phyloP scores from a whole-genome alignment of 495 filamentous ascomycete species.

The Penicillium odoratum region DNA sequence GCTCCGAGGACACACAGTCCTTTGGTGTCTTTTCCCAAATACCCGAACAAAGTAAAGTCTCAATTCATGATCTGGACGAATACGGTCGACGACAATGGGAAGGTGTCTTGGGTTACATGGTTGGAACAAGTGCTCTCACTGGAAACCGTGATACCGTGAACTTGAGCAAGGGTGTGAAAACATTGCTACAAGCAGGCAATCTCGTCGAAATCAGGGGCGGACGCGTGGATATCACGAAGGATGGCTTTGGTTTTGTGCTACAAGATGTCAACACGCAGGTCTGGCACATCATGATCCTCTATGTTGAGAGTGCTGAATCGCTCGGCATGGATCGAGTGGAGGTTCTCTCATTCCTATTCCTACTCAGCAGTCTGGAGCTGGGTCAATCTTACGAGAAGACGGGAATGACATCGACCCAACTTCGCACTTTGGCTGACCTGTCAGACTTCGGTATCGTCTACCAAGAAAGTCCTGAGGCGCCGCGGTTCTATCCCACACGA shows the following conservation, averaged over 20 bases:
- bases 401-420: constrained; percentile 74
- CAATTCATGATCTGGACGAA: constrained; percentile 71
- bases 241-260: constrained; percentile 89
- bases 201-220: constrained; percentile 67
- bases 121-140: constrained; percentile 62
- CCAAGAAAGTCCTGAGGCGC: constrained; percentile 53
- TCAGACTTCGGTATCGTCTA: constrained; percentile 92
- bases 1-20: constrained; percentile 78
- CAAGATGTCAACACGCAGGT: constrained; percentile 96
- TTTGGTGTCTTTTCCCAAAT: constrained; percentile 80
- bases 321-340: constrained; percentile 85
- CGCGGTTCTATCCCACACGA: constrained; percentile 90
- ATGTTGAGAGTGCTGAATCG: constrained; percentile 79
- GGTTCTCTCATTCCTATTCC: constrained; percentile 92
- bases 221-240: constrained; percentile 74
- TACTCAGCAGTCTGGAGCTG: constrained; percentile 90
- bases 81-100: constrained; percentile 93
- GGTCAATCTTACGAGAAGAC: constrained; percentile 83
- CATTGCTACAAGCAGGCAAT: constrained; percentile 73
- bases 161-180: constrained; percentile 78
- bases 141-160: constrained; percentile 45
- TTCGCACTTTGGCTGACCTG: constrained; percentile 82
- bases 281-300: constrained; percentile 91
- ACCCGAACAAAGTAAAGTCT: constrained; percentile 57
- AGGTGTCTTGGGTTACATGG: constrained; percentile 91